A percentile compares a stretch with the other conserved stretches of the same genome.
phyloP scores from a whole-genome alignment of 2,329 filamentous ascomycete genomes.

The Aureobasidium sp. region DNA sequence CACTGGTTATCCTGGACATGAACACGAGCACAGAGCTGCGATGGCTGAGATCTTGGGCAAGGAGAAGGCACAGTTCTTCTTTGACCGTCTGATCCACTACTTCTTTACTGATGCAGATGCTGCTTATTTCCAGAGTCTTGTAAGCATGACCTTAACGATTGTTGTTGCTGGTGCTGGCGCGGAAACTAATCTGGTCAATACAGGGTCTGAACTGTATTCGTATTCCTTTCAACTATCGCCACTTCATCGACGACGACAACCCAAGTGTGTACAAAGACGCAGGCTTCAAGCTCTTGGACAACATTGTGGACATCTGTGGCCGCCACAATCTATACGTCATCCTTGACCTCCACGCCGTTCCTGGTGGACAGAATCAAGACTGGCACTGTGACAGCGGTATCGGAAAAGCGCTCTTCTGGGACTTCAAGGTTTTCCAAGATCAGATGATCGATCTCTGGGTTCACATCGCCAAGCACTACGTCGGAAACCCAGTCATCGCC shows the following conservation, averaged over 20 bases:
- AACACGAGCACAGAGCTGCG: slow-evolving; percentile 58
- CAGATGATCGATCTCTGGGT: slow-evolving; percentile 53
- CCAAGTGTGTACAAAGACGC: slow-evolving; percentile 49
- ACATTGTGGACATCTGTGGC: slow-evolving; percentile 51
- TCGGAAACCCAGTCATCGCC: slow-evolving; percentile 39
- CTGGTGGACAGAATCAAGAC: slow-evolving; percentile 53
- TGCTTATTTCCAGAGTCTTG: slow-evolving; percentile 57
- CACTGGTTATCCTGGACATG: slow-evolving; percentile 63
- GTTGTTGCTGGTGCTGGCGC: too few relatives aligned
- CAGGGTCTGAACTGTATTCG: slow-evolving; percentile 61
- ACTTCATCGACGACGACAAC: slow-evolving; percentile 58
- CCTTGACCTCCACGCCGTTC: slow-evolving; percentile 51
- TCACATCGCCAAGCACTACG: slow-evolving; percentile 48
- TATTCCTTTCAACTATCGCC: slow-evolving; percentile 65
- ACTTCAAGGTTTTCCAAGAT: slow-evolving; percentile 53
- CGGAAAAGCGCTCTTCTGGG: slow-evolving; percentile 49
- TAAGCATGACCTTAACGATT: not conserved
- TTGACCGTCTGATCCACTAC: slow-evolving; percentile 57
- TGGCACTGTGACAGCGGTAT: slow-evolving; percentile 52
- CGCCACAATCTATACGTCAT: slow-evolving; percentile 53
- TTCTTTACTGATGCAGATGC: slow-evolving; percentile 66
- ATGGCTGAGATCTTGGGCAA: slow-evolving; percentile 58
- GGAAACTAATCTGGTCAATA: not conserved
- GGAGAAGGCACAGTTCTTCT: slow-evolving; percentile 64
- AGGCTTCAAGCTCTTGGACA: slow-evolving; percentile 54